Evolutionary conservation across 306 rosid genomes (phyloP).

Genomic region (Hippophae tibetana): DNA sequence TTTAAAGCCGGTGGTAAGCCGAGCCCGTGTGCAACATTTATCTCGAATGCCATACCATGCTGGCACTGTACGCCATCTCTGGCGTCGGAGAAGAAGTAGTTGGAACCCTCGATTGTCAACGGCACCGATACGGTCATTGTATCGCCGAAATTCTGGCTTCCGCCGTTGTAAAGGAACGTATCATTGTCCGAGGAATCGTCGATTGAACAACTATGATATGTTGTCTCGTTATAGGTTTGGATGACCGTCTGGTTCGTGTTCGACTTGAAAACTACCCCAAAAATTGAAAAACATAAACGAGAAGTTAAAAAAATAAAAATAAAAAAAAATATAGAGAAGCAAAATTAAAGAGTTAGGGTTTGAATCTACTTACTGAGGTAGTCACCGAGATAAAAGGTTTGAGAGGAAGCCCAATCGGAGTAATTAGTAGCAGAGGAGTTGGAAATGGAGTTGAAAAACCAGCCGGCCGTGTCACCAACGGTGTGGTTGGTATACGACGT

Average conservation of each 20-base stretch:
- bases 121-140: conserved; percentile 47
- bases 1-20: conserved; percentile 82
- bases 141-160: conserved; percentile 16
- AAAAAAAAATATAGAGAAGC: neutral
- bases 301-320: neutral
- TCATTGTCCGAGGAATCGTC: conserved; percentile 47
- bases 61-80: conserved; percentile 56
- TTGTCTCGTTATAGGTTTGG: conserved; percentile 57
- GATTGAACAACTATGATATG: conserved; percentile 39
- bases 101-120: conserved; percentile 45
- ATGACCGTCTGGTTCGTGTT: conserved; percentile 67
- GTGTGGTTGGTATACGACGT: conserved; percentile 64
- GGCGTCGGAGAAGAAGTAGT: conserved; percentile 66
- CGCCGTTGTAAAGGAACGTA: conserved; percentile 41
- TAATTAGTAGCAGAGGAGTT: conserved; percentile 60
- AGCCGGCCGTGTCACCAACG: conserved; percentile 60
- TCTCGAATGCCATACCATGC: conserved; percentile 59
- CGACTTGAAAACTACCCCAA: conserved; percentile 57
- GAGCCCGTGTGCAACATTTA: conserved; percentile 49
- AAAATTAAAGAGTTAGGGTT: neutral
- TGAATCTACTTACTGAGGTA: conserved; percentile 45
- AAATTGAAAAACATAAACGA: neutral
- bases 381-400: conserved; percentile 76
- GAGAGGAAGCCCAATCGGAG: conserved; percentile 64
- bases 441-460: conserved; percentile 65